Evolutionary conservation across 805 yeast species (phyloP).

Genomic region (Candida arabinofermentans): DNA sequence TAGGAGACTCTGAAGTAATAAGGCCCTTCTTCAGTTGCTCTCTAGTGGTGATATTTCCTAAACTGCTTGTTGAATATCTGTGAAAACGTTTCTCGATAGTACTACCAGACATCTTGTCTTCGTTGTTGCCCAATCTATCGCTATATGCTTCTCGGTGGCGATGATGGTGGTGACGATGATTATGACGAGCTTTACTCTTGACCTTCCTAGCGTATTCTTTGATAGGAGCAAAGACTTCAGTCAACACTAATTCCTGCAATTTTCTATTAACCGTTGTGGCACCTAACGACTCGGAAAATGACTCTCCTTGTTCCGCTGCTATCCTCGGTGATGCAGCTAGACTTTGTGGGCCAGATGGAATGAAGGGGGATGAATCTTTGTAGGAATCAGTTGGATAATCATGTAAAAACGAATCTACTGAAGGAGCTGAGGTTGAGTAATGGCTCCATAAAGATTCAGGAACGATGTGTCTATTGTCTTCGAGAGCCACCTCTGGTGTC

Average conservation of each 20-base stretch:
- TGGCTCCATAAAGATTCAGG: slow-evolving; percentile 75
- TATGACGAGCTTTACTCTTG: slow-evolving; percentile 11
- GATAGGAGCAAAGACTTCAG: slow-evolving; percentile 66
- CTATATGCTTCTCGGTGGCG: too few species aligned
- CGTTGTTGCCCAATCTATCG: neutral
- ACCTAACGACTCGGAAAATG: slow-evolving; percentile 34
- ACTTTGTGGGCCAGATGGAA: slow-evolving; percentile 7
- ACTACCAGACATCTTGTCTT: neutral
- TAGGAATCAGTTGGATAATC: slow-evolving; percentile 1
- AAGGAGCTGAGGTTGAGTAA: slow-evolving; percentile 42
- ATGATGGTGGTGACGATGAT: slow-evolving; percentile 6
- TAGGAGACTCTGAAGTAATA: neutral
- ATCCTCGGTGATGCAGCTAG: slow-evolving; percentile 14
- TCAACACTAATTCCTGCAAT: slow-evolving; percentile 63
- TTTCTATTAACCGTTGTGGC: slow-evolving; percentile 69
- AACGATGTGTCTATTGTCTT: slow-evolving; percentile 88
- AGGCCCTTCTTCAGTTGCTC: slow-evolving; percentile 1
- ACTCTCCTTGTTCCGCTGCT: slow-evolving; percentile 8
- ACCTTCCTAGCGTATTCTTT: slow-evolving; percentile 29
- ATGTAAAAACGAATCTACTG: slow-evolving; percentile 27
- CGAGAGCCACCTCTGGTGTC: slow-evolving; percentile 83
- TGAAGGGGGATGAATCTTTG: slow-evolving; percentile 2
- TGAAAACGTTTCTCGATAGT: slow-evolving; percentile 11
- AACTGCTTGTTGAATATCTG: slow-evolving; percentile 21
- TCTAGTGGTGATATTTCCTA: neutral